Evolutionary conservation across 2,329 filamentous ascomycete genomes (phyloP), one percentile per base, ranked within the genome.

Genomic region (Penicillium sp.): DNA sequence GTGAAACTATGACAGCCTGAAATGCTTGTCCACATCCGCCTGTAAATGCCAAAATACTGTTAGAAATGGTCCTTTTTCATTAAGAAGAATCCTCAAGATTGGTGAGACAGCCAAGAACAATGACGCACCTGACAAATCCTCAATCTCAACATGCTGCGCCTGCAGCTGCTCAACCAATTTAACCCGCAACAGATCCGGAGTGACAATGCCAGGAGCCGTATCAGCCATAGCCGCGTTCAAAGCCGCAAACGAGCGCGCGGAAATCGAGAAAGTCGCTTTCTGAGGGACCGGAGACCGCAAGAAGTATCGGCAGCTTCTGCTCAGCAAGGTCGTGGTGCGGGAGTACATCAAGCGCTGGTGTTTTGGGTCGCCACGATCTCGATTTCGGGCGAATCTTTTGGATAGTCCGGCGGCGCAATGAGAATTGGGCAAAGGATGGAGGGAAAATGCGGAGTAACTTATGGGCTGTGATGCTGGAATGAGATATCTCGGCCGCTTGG

Each of bases 121-220:
- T 30, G 38, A 66, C 82, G 62, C 86, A 96, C 93, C 94, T 67
- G 93, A 97, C 83, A 96, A 88, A 80, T 98, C 94, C 67, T 91
- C 90, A 69, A 97, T 92, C 71, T 95, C 89, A 66, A 97, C 92
- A 80, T 96, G 87, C 30, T 85, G 84, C 23, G 93, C 92, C 61
- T 87, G 84, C 58, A 97, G 83, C 67, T 88, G 87, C 69, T 90
- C 82, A 44, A 83, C 85, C 69, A 97, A 84, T 63, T 90, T 91
- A 48, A 82, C 81, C 73, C 85, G 88, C 58, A 98, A 83, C 53
- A 84, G 85, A 44, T 88, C 87, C 63, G 92, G 88, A 48, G 92
- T 94, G 72, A 97, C 89, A 26, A 9, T 49, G 66, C 84, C 84
- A 38, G 83, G 82, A 53, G 85, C 81, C 64, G 76, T 66, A 62